phyloP scores from a whole-genome alignment of 371 early-diverging fungal species.

The Mortierella sp. region DNA sequence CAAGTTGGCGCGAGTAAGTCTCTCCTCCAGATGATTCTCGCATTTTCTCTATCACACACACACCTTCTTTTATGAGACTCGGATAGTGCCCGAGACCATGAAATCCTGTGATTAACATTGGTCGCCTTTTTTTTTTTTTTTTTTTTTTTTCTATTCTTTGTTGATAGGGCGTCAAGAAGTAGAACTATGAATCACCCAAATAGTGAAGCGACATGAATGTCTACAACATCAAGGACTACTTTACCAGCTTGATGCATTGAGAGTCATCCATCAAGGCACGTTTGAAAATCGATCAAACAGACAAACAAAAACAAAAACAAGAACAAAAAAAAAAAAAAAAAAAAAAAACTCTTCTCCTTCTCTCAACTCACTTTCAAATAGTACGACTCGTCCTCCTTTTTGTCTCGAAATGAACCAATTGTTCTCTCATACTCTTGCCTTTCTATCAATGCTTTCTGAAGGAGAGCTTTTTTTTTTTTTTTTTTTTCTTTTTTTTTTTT shows the following conservation, averaged over 20 bases:
- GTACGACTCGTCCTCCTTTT: no score
- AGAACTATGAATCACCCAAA: neutral
- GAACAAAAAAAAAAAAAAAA: neutral
- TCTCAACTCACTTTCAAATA: no score
- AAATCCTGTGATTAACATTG: neutral
- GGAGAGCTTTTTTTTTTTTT: neutral
- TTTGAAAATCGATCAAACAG: neutral
- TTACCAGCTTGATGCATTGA: no score
- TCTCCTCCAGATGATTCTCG: neutral
- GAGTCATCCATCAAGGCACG: no score
- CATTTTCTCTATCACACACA: neutral
- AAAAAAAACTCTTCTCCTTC: no score
- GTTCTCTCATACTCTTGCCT: no score
- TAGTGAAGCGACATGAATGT: no score
- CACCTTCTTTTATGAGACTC: neutral
- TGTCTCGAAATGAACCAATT: no score
- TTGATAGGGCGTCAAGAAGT: slow-evolving; percentile 39
- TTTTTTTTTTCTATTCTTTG: neutral
- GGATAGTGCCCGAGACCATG: neutral
- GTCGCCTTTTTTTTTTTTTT: neutral
- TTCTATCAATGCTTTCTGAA: neutral
- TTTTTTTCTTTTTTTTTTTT: slow-evolving; percentile 1
- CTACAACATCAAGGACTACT: no score
- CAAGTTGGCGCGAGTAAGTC: slow-evolving; percentile 68
- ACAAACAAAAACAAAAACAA: neutral